These are phyloP conservation scores for Santalum album DNA, from an alignment of 164 flowering plant species.

Conservation along the genomic window DNA sequence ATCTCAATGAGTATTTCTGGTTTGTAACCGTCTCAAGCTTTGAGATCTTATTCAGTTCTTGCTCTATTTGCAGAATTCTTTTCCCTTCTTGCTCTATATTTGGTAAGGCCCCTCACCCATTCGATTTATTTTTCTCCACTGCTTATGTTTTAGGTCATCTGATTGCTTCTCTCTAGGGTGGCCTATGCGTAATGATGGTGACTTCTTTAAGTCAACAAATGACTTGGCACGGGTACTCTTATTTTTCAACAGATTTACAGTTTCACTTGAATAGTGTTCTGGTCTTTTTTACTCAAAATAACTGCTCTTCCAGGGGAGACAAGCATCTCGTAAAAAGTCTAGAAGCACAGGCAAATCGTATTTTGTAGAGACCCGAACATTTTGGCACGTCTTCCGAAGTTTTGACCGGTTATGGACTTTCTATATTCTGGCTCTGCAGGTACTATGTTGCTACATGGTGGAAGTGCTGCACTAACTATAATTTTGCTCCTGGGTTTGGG, in stretches of 20 bases:
- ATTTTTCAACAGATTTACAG: no score
- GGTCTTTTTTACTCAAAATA: neutral
- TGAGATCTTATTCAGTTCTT: conserved; percentile 3
- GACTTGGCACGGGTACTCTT: conserved; percentile 34
- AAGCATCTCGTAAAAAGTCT: conserved; percentile 27
- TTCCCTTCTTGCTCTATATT: no score
- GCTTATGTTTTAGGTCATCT: conserved; percentile 46
- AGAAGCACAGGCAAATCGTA: conserved; percentile 75
- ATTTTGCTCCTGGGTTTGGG: neutral
- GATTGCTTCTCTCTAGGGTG: conserved; percentile 95
- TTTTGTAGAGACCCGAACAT: conserved; percentile 83
- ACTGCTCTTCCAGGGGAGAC: conserved; percentile 40
- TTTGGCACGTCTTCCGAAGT: conserved; percentile 93
- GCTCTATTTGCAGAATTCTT: no score
- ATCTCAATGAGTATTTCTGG: conserved; percentile 98
- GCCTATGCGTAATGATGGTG: conserved; percentile 99
- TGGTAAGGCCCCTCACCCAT: neutral
- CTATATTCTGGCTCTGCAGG: conserved; percentile 83
- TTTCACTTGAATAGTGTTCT: neutral
- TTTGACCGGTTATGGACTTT: conserved; percentile 97
- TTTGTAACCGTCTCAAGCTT: conserved; percentile 20
- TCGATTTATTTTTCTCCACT: conserved; percentile 5
- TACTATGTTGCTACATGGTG: conserved; percentile 15
- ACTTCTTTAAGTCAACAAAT: conserved; percentile 78
- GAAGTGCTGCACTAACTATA: neutral